Percentiles rank a stretch among this genome's conserved stretches.
phyloP scores from a whole-genome alignment of 805 yeast species.

The Wickerhamomyces tratensis region DNA sequence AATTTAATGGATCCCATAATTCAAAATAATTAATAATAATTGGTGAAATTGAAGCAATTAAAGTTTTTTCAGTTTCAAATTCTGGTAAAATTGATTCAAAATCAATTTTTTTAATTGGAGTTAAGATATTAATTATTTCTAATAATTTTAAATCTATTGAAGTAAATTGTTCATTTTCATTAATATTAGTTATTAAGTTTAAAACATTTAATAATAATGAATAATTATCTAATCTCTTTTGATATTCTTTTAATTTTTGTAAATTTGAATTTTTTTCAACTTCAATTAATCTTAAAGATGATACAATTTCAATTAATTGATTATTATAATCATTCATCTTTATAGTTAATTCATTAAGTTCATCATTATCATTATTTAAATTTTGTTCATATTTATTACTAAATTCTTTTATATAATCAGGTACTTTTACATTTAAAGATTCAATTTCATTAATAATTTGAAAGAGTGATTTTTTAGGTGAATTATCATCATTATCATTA shows the following conservation, averaged over 20 bases:
- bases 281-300: neutral
- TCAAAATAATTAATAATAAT: constrained; percentile 11
- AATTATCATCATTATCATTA: constrained; percentile 15
- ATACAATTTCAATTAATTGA: constrained; percentile 5
- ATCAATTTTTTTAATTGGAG: neutral
- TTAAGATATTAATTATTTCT: too few relatives aligned
- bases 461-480: constrained; percentile 16
- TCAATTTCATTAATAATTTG: constrained; percentile 15
- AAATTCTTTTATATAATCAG: constrained; percentile 11
- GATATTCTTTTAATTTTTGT: neutral
- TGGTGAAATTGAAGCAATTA: constrained; percentile 15
- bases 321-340: constrained; percentile 8
- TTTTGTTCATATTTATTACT: constrained; percentile 15
- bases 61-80: constrained; percentile 6
- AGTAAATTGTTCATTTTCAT: too few relatives aligned
- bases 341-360: constrained; percentile 1
- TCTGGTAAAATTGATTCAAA: neutral
- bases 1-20: constrained; percentile 28
- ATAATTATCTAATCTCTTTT: too few relatives aligned
- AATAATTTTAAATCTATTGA: too few relatives aligned
- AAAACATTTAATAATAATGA: too few relatives aligned
- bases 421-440: constrained; percentile 10
- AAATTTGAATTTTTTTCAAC: neutral
- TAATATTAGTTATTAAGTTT: too few relatives aligned
- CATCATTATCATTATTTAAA: constrained; percentile 23